A percentile compares a stretch with the other conserved stretches of the same genome.
These are phyloP conservation scores for Coccomyxa sp. DNA, from an alignment of 139 green algal genomes.

Conservation along the genomic window DNA sequence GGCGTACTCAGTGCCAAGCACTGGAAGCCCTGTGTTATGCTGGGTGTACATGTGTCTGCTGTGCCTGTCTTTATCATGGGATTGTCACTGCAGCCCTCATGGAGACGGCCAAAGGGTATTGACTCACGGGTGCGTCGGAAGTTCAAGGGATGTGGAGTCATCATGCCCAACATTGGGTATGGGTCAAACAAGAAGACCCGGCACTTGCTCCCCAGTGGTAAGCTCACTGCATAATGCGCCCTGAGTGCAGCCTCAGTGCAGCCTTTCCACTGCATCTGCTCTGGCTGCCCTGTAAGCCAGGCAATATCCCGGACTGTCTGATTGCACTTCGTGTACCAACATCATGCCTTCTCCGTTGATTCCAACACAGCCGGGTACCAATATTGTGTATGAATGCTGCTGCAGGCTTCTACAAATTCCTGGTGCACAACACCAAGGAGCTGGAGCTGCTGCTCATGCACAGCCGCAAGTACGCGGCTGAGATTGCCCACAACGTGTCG, in stretches of 20 bases:
- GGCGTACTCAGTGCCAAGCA: too few species aligned
- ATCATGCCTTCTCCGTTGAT: background rate
- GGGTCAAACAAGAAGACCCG: slow-evolving; percentile 91
- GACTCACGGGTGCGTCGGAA: slow-evolving; percentile 90
- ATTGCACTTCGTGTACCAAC: too few species aligned
- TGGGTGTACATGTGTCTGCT: background rate
- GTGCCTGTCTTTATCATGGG: too few species aligned
- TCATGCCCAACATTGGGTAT: slow-evolving; percentile 96
- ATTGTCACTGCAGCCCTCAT: slow-evolving; percentile 80
- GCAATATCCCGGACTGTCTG: background rate
- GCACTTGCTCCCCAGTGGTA: slow-evolving; percentile 86
- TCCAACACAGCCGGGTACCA: background rate
- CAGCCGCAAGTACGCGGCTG: slow-evolving; percentile 90
- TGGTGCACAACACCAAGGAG: slow-evolving; percentile 90
- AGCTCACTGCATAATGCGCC: background rate
- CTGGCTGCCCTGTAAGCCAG: background rate
- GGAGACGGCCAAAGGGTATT: slow-evolving; percentile 96
- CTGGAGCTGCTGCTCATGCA: slow-evolving; percentile 99
- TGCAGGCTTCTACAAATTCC: slow-evolving; percentile 83
- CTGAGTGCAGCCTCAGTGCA: background rate
- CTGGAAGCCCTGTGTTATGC: too few species aligned
- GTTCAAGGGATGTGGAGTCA: slow-evolving; percentile 90
- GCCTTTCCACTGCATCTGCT: background rate
- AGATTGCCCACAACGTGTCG: slow-evolving; percentile 96
- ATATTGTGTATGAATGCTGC: background rate